These are phyloP conservation scores for Aspergillus tubingensis DNA, from an alignment of 2,329 filamentous ascomycete species.

Conservation along the genomic window DNA sequence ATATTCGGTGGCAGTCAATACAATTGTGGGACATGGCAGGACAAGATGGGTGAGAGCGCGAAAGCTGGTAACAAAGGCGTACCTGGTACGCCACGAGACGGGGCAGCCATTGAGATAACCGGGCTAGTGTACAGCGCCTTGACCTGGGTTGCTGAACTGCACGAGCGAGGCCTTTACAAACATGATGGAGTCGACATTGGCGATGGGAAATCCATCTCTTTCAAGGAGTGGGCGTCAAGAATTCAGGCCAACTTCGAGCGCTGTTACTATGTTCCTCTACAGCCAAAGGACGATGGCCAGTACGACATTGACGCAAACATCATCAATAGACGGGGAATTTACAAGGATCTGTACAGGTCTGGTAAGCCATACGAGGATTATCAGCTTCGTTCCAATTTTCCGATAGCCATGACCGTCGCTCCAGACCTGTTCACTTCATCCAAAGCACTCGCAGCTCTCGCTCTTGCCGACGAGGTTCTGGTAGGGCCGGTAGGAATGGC, in stretches of 20 bases:
- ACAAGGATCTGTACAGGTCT: slow-evolving; percentile 94
- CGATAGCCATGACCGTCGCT: slow-evolving; percentile 92
- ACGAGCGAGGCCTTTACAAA: slow-evolving; percentile 68
- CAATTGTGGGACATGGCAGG: slow-evolving; percentile 99
- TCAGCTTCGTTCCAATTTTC: slow-evolving; percentile 90
- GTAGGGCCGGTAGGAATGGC: slow-evolving; percentile 92
- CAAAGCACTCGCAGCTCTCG: slow-evolving; percentile 78
- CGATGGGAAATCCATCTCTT: slow-evolving; percentile 65
- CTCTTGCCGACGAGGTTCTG: slow-evolving; percentile 75
- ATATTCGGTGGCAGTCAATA: slow-evolving; percentile 91
- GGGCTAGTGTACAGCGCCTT: slow-evolving; percentile 90
- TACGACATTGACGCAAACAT: slow-evolving; percentile 80
- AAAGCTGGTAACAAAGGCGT: slow-evolving; percentile 89
- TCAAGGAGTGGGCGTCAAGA: slow-evolving; percentile 74
- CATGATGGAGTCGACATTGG: slow-evolving; percentile 71
- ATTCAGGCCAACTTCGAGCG: slow-evolving; percentile 87
- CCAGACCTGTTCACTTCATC: slow-evolving; percentile 79
- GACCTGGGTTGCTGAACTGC: slow-evolving; percentile 72
- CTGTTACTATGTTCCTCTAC: slow-evolving; percentile 81
- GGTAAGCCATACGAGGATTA: slow-evolving; percentile 98
- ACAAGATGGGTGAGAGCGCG: slow-evolving; percentile 99
- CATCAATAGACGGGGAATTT: slow-evolving; percentile 90
- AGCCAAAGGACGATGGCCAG: slow-evolving; percentile 67
- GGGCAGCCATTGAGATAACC: slow-evolving; percentile 91
- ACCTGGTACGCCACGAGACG: slow-evolving; percentile 94